phyloP scores from a whole-genome alignment of 768 basidiomycete genomes.

The Suillus subalutaceus region DNA sequence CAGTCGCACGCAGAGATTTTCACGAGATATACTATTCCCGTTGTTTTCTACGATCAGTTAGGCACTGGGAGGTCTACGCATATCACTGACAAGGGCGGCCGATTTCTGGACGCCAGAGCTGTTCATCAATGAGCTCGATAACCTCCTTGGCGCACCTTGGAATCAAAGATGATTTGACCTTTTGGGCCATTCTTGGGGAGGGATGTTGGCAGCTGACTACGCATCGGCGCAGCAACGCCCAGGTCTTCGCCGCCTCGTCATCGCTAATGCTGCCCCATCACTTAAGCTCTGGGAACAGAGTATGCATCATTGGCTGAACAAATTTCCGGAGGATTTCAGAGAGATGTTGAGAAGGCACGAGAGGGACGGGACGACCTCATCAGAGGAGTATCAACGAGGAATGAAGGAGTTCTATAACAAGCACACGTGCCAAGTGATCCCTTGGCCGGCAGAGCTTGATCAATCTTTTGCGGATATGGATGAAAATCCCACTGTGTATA shows the following conservation, averaged over 20 bases:
- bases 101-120: constrained; percentile 52
- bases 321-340: constrained; percentile 30
- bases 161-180: constrained; percentile 44
- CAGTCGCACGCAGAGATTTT: constrained; percentile 40
- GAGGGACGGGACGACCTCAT: constrained; percentile 32
- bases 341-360: constrained; percentile 35
- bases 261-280: constrained; percentile 37
- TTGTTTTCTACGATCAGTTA: constrained; percentile 56
- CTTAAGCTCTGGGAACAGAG: constrained; percentile 30
- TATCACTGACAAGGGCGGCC: constrained; percentile 34
- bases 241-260: constrained; percentile 40
- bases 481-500: constrained; percentile 35
- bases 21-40: constrained; percentile 32
- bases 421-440: constrained; percentile 36
- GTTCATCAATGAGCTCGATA: constrained; percentile 57
- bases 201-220: constrained; percentile 49
- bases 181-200: constrained; percentile 62
- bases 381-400: constrained; percentile 37
- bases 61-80: constrained; percentile 50
- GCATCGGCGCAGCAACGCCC: constrained; percentile 38
- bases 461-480: constrained; percentile 28
- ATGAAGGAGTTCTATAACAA: constrained; percentile 33
- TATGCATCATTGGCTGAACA: constrained; percentile 25
- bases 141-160: constrained; percentile 46
- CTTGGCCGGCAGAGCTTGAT: constrained; percentile 37